Conservation (phyloP, 306 rosid genomes). For the Corylus heterophylla region DNA sequence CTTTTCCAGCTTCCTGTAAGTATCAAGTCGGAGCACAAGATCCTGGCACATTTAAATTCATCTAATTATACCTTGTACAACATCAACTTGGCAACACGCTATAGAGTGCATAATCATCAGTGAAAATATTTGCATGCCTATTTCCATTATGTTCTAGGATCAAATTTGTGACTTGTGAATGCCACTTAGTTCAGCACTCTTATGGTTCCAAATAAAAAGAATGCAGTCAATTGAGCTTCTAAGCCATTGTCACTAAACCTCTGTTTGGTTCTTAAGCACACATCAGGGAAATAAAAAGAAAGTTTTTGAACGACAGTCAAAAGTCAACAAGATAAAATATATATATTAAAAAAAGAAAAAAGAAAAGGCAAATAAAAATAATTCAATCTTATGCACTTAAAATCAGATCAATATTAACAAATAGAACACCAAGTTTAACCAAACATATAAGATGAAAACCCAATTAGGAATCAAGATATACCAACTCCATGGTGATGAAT, state of each 20-base stretch:
- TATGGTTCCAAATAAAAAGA: too few relatives aligned
- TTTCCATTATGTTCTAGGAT: too few relatives aligned
- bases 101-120: background rate
- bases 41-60: slow-evolving; percentile 45
- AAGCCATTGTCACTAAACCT: background rate
- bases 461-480: background rate
- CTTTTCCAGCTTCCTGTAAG: slow-evolving; percentile 54
- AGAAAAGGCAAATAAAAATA: background rate
- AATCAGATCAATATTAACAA: background rate
- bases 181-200: too few relatives aligned
- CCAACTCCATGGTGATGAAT: background rate
- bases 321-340: background rate
- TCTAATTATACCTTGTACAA: background rate
- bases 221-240: too few relatives aligned
- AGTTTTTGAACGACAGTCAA: background rate
- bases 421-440: background rate
- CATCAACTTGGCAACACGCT: background rate
- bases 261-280: background rate
- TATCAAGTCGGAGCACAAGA: slow-evolving; percentile 76
- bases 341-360: too few relatives aligned
- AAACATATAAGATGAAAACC: background rate
- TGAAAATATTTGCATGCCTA: too few relatives aligned
- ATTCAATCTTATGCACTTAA: too few relatives aligned
- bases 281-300: background rate
- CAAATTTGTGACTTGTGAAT: too few relatives aligned